Conservation (phyloP, 2,329 filamentous ascomycete genomes). For the Trichoderma harzianum region DNA sequence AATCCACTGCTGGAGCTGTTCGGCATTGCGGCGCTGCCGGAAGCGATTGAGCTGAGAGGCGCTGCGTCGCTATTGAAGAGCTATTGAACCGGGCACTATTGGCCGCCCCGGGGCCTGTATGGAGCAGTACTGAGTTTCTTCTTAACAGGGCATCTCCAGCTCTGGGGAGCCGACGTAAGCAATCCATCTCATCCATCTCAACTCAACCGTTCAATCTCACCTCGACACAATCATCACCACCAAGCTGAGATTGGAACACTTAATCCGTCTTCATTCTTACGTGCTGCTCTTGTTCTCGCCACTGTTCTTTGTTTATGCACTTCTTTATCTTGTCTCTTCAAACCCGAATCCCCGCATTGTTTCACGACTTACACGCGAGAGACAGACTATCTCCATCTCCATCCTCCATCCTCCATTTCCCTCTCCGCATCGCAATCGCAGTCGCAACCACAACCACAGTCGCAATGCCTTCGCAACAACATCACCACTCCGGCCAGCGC, state of each 20-base stretch:
- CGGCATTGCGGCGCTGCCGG: constrained; percentile 11
- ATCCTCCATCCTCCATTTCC: constrained; percentile 16
- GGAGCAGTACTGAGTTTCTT: background rate
- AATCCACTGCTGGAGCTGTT: background rate
- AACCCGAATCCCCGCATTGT: constrained; percentile 17
- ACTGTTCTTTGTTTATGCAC: background rate
- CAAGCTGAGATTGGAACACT: background rate
- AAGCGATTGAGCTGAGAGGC: constrained; percentile 1
- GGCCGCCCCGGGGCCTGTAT: background rate
- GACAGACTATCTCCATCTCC: background rate
- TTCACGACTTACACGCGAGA: constrained; percentile 24
- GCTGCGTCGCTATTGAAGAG: background rate
- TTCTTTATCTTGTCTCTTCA: background rate
- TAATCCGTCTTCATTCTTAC: background rate
- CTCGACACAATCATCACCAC: background rate
- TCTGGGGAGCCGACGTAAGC: background rate
- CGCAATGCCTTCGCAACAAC: constrained; percentile 13
- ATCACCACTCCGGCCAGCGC: constrained; percentile 25
- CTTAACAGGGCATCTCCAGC: background rate
- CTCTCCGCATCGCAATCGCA: constrained; percentile 25
- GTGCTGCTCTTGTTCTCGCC: background rate
- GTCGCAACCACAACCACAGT: background rate
- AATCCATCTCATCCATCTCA: background rate
- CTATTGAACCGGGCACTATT: background rate
- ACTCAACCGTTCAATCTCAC: background rate